A percentile compares a stretch with the other conserved stretches of the same genome.
Evolutionary conservation across 805 yeast species (phyloP).

Genomic region (Pichia membranifaciens): DNA sequence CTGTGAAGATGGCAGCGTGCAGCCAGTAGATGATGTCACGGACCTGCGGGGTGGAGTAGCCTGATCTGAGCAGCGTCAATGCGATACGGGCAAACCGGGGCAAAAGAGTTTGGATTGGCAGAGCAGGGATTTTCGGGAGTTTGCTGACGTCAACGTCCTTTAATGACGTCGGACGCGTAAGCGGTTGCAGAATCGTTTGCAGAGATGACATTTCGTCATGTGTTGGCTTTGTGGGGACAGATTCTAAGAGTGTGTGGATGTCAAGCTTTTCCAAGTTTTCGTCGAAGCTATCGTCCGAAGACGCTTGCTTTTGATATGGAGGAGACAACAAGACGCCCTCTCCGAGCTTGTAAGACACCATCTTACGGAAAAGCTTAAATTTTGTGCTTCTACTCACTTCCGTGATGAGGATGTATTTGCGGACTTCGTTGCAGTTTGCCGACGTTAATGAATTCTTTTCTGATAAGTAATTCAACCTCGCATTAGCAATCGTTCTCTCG

Average conservation of each 20-base stretch:
- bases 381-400: slow-evolving; percentile 19
- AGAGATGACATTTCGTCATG: slow-evolving; percentile 1
- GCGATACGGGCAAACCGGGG: slow-evolving; percentile 1
- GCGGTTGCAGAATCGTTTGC: slow-evolving; percentile 4
- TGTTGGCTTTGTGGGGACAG: background rate
- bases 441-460: slow-evolving; percentile 23
- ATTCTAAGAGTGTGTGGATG: background rate
- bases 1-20: slow-evolving; percentile 19
- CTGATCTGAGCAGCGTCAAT: background rate
- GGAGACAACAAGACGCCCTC: slow-evolving; percentile 3
- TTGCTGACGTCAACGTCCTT: slow-evolving; percentile 3
- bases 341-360: slow-evolving; percentile 12
- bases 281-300: background rate
- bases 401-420: slow-evolving; percentile 31
- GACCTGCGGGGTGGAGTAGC: slow-evolving; percentile 9
- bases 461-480: slow-evolving; percentile 28
- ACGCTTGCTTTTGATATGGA: slow-evolving; percentile 2
- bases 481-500: slow-evolving; percentile 30
- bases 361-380: slow-evolving; percentile 19
- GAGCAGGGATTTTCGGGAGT: slow-evolving; percentile 8
- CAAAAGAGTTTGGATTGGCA: slow-evolving; percentile 8
- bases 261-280: background rate
- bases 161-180: slow-evolving; percentile 6
- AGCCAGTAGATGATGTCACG: slow-evolving; percentile 19
- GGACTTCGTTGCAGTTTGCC: slow-evolving; percentile 29